Conservation (phyloP, 2,329 filamentous ascomycete species). For the Beauveria scarabaeidicola region DNA sequence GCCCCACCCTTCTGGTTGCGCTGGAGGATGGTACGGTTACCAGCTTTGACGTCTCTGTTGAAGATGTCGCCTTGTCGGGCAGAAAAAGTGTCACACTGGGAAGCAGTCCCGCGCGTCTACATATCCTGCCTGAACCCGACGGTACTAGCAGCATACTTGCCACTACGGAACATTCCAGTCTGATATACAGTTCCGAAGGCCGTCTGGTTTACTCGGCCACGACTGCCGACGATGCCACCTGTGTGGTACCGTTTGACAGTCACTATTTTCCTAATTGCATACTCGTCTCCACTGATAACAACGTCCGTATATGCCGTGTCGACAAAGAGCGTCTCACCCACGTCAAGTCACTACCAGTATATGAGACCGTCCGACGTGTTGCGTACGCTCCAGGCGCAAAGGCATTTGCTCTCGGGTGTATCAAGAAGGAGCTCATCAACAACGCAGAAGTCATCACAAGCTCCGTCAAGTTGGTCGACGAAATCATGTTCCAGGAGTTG, state of each 20-base stretch:
- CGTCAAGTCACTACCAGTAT: slow-evolving; percentile 68
- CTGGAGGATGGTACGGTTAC: slow-evolving; percentile 90
- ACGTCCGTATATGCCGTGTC: slow-evolving; percentile 71
- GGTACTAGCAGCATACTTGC: slow-evolving; percentile 77
- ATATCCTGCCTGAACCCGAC: slow-evolving; percentile 61
- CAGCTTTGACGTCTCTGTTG: slow-evolving; percentile 63
- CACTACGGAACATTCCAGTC: slow-evolving; percentile 84
- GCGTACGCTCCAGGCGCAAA: slow-evolving; percentile 74
- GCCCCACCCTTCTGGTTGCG: slow-evolving; percentile 75
- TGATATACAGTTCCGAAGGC: slow-evolving; percentile 85
- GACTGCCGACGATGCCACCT: slow-evolving; percentile 76
- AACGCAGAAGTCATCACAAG: slow-evolving; percentile 70
- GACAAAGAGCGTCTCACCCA: slow-evolving; percentile 84
- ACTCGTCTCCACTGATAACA: slow-evolving; percentile 66
- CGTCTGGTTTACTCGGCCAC: slow-evolving; percentile 89
- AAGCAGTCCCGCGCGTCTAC: slow-evolving; percentile 74
- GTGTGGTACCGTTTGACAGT: slow-evolving; percentile 74
- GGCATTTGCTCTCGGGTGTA: slow-evolving; percentile 80
- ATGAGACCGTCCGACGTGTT: slow-evolving; percentile 77
- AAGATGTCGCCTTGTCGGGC: slow-evolving; percentile 55
- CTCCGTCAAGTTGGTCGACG: slow-evolving; percentile 83
- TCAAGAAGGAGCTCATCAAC: slow-evolving; percentile 61
- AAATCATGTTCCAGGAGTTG: slow-evolving; percentile 74
- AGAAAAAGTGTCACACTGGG: slow-evolving; percentile 80
- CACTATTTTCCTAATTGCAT: slow-evolving; percentile 74